Evolutionary conservation across 495 filamentous ascomycete species (phyloP).

Genomic region (Astrothelium subdiscretum): DNA sequence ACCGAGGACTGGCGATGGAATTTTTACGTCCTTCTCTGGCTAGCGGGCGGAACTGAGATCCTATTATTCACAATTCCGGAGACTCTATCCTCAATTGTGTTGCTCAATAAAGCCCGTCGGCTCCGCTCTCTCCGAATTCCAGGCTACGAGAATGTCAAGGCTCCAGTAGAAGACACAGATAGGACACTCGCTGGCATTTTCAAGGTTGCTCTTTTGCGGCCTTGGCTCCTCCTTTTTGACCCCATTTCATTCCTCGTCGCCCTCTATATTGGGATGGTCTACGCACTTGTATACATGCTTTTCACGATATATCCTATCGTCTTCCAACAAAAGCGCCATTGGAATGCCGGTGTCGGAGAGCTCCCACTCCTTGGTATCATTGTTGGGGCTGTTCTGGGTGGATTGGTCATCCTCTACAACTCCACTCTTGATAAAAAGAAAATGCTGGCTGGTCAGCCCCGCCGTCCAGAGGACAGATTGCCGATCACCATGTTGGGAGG

Average conservation of each 20-base stretch:
- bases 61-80: constrained; percentile 37
- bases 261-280: constrained; percentile 42
- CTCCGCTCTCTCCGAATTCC: constrained; percentile 28
- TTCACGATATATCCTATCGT: constrained; percentile 45
- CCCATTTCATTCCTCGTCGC: constrained; percentile 34
- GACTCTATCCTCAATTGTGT: constrained; percentile 24
- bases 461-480: not conserved
- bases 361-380: constrained; percentile 42
- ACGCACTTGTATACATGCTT: constrained; percentile 49
- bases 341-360: constrained; percentile 38
- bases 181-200: constrained; percentile 33
- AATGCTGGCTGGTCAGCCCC: constrained; percentile 21
- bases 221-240: constrained; percentile 36
- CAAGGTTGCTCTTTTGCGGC: constrained; percentile 39
- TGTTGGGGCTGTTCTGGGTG: constrained; percentile 34
- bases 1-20: constrained; percentile 37
- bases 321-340: constrained; percentile 42
- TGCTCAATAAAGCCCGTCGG: constrained; percentile 25
- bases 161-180: constrained; percentile 33
- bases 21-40: constrained; percentile 39
- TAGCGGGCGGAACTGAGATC: constrained; percentile 20
- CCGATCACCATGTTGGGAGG: constrained; percentile 3
- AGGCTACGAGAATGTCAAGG: constrained; percentile 36
- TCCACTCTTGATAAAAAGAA: constrained; percentile 34
- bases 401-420: constrained; percentile 30